Conservation (phyloP, 768 basidiomycete species). For the Tricholomella constricta region DNA sequence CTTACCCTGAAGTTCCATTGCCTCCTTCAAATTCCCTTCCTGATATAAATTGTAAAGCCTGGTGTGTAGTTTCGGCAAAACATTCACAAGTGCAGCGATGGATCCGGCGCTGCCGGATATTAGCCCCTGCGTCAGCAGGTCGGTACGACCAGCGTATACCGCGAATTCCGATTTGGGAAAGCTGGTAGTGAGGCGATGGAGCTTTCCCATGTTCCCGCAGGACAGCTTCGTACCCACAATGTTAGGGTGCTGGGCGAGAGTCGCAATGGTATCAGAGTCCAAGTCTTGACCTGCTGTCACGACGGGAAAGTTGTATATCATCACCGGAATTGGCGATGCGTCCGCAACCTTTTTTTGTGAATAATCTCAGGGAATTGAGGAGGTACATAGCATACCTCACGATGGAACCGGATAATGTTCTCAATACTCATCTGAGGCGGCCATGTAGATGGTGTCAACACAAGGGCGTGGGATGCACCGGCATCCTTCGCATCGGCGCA, state of each 20-base stretch:
- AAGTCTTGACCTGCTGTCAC: slow-evolving; percentile 84
- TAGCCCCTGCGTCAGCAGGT: slow-evolving; percentile 66
- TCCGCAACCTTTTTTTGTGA: slow-evolving; percentile 55
- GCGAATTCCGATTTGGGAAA: slow-evolving; percentile 58
- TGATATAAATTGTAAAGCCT: slow-evolving; percentile 50
- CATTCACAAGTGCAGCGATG: slow-evolving; percentile 66
- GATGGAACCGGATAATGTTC: slow-evolving; percentile 66
- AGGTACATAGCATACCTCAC: slow-evolving; percentile 45
- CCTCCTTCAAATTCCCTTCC: slow-evolving; percentile 57
- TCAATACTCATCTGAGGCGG: slow-evolving; percentile 62
- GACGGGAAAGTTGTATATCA: slow-evolving; percentile 87
- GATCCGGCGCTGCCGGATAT: slow-evolving; percentile 62
- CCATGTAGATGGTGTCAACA: slow-evolving; percentile 76
- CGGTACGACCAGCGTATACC: slow-evolving; percentile 76
- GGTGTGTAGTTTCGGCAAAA: slow-evolving; percentile 60
- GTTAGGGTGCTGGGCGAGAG: slow-evolving; percentile 76
- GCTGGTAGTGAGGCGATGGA: slow-evolving; percentile 68
- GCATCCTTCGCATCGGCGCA: slow-evolving; percentile 75
- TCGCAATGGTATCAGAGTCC: slow-evolving; percentile 73
- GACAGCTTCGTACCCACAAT: slow-evolving; percentile 87
- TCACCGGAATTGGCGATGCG: slow-evolving; percentile 65
- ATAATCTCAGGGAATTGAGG: slow-evolving; percentile 12
- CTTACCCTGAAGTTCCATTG: slow-evolving; percentile 59
- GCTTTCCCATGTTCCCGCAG: slow-evolving; percentile 83
- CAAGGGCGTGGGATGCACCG: slow-evolving; percentile 79